phyloP scores from a whole-genome alignment of 2,329 filamentous ascomycete genomes.

The Fusarium proliferatum region DNA sequence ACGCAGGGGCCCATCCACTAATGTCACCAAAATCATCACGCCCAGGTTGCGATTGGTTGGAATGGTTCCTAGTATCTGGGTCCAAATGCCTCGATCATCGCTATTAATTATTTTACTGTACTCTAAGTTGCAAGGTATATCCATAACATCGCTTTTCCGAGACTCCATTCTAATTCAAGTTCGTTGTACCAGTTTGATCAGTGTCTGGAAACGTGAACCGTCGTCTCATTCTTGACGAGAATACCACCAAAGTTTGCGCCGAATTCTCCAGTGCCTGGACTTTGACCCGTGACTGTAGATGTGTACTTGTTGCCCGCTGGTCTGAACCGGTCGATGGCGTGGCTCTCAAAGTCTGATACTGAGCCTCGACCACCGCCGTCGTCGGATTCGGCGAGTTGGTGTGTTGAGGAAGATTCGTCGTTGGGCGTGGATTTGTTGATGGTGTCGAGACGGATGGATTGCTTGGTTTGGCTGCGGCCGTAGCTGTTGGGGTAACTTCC shows the following conservation, averaged over 20 bases:
- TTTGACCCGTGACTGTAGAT: slow-evolving; percentile 28
- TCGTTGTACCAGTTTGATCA: background rate
- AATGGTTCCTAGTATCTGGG: background rate
- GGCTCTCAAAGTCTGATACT: slow-evolving; percentile 39
- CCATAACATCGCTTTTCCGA: background rate
- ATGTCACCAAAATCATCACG: background rate
- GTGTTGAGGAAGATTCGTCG: slow-evolving; percentile 37
- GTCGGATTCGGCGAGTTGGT: slow-evolving; percentile 34
- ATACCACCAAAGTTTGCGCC: slow-evolving; percentile 28
- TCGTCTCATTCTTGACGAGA: slow-evolving; percentile 42
- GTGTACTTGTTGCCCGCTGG: slow-evolving; percentile 23
- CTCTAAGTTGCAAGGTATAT: background rate
- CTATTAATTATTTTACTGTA: background rate
- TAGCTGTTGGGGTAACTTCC: slow-evolving; percentile 34
- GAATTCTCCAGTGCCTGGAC: background rate
- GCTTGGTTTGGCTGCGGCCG: slow-evolving; percentile 37
- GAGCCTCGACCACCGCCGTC: slow-evolving; percentile 8
- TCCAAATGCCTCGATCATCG: background rate
- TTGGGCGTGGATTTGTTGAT: slow-evolving; percentile 17
- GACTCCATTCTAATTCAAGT: background rate
- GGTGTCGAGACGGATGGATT: slow-evolving; percentile 39
- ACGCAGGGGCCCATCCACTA: background rate
- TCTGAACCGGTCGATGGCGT: slow-evolving; percentile 32
- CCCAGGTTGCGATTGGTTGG: background rate
- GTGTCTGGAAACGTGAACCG: slow-evolving; percentile 15